phyloP scores from a whole-genome alignment of 345 rosid genomes.

The Xanthoceras sorbifolium region DNA sequence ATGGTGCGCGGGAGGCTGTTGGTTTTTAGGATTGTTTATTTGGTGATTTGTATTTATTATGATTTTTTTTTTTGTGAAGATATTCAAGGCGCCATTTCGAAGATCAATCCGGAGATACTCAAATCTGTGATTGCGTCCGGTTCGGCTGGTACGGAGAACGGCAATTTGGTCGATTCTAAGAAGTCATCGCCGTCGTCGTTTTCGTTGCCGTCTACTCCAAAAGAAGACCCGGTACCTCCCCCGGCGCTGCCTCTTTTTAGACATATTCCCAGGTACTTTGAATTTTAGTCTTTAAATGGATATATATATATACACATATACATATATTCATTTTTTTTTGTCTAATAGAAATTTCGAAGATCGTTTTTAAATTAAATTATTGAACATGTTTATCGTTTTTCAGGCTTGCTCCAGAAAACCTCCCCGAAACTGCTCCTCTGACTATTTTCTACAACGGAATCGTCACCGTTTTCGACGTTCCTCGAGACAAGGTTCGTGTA shows the following conservation, averaged over 20 bases:
- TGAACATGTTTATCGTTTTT: neutral
- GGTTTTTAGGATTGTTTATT: neutral
- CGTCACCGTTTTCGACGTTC: conserved; percentile 65
- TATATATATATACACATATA: too few species aligned
- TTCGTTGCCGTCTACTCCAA: conserved; percentile 55
- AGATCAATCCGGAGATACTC: conserved; percentile 74
- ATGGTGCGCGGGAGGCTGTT: neutral
- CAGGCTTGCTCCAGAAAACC: conserved; percentile 36
- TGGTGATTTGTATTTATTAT: neutral
- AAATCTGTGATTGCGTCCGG: conserved; percentile 68
- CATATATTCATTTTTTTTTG: too few species aligned
- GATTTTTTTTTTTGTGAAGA: conserved; percentile 34
- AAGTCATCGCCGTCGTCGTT: conserved; percentile 16
- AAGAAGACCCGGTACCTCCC: conserved; percentile 30
- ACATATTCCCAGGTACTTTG: conserved; percentile 40
- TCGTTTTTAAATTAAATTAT: neutral
- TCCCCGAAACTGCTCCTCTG: conserved; percentile 56
- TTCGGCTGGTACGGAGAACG: conserved; percentile 10
- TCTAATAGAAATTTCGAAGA: too few species aligned
- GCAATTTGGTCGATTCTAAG: conserved; percentile 6
- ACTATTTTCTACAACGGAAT: conserved; percentile 92
- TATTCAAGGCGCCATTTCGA: conserved; percentile 80
- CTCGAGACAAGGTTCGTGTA: conserved; percentile 49
- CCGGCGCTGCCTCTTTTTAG: conserved; percentile 40
- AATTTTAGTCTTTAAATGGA: neutral